Evolutionary conservation across 768 basidiomycete genomes (phyloP).

Genomic region (Boletus barrowsii): DNA sequence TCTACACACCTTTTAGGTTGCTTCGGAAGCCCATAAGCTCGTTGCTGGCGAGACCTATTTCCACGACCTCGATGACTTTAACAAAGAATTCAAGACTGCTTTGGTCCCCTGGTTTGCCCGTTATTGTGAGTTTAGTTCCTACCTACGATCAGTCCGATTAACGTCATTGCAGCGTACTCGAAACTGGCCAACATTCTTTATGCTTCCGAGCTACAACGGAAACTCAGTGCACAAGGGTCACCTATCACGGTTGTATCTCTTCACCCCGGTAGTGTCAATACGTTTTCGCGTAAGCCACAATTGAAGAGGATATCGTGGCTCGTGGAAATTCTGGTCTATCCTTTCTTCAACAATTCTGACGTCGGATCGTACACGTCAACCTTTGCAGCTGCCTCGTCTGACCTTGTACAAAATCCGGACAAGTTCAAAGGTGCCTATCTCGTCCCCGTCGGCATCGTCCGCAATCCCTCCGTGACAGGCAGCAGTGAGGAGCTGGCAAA

Average conservation of each 20-base stretch:
- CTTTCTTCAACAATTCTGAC: slow-evolving; percentile 15
- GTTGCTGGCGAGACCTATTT: slow-evolving; percentile 26
- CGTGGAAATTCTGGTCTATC: slow-evolving; percentile 16
- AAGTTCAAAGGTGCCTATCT: slow-evolving; percentile 33
- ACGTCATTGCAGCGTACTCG: slow-evolving; percentile 36
- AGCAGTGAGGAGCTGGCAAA: slow-evolving; percentile 22
- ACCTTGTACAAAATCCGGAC: slow-evolving; percentile 16
- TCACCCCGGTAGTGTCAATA: slow-evolving; percentile 33
- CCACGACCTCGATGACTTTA: slow-evolving; percentile 35
- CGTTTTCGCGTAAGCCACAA: slow-evolving; percentile 25
- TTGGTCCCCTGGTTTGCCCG: slow-evolving; percentile 15
- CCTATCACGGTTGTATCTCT: slow-evolving; percentile 27
- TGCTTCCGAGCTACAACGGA: slow-evolving; percentile 48
- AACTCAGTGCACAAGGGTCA: slow-evolving; percentile 30
- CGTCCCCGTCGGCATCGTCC: slow-evolving; percentile 22
- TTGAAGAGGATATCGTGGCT: slow-evolving; percentile 19
- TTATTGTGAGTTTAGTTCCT: slow-evolving; percentile 32
- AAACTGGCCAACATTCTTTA: slow-evolving; percentile 54
- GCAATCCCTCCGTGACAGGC: slow-evolving; percentile 8
- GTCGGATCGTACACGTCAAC: slow-evolving; percentile 27
- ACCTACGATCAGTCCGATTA: neutral
- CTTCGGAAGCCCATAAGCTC: slow-evolving; percentile 28
- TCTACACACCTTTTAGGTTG: slow-evolving; percentile 24
- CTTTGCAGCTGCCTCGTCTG: slow-evolving; percentile 31
- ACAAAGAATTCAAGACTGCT: slow-evolving; percentile 30